A percentile compares a stretch with the other conserved stretches of the same genome.
Evolutionary conservation across 257 asterid species (phyloP).

Genomic region (Datura wrightii): DNA sequence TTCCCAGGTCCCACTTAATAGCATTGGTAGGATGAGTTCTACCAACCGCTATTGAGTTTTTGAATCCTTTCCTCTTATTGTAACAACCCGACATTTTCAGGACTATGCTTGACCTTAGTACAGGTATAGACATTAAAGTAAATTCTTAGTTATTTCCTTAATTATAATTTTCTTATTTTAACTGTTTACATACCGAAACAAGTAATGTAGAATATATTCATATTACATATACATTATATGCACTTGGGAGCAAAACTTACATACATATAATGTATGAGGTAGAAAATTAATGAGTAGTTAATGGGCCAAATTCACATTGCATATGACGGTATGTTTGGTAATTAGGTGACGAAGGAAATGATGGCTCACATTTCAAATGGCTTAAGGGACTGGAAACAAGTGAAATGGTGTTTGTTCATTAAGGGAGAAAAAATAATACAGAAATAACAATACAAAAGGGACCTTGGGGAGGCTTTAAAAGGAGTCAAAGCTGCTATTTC

Average conservation of each 20-base stretch:
- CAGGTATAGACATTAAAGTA: not conserved
- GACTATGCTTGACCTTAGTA: not conserved
- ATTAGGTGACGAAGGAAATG: not conserved
- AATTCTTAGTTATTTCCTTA: not conserved
- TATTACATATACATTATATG: not conserved
- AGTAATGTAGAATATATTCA: not conserved
- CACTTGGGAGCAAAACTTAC: slow-evolving; percentile 11
- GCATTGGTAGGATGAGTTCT: not conserved
- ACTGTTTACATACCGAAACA: not conserved
- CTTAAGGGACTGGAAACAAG: not conserved
- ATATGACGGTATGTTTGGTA: not conserved
- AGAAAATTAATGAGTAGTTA: not conserved
- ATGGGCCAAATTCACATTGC: not conserved
- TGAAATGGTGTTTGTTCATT: not conserved
- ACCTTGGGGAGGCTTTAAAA: not conserved
- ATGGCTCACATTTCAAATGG: not conserved
- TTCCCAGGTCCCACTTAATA: not conserved
- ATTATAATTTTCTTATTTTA: not conserved
- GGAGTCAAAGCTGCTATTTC: not conserved
- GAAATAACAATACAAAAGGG: not conserved
- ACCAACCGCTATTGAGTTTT: not conserved
- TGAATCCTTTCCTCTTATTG: not conserved
- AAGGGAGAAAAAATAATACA: not conserved
- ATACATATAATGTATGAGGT: not conserved
- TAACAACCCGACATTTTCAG: not conserved